Base-by-base conservation (phyloP, 2,329 filamentous ascomycete species). In the Penicillium oxalicum region DNA sequence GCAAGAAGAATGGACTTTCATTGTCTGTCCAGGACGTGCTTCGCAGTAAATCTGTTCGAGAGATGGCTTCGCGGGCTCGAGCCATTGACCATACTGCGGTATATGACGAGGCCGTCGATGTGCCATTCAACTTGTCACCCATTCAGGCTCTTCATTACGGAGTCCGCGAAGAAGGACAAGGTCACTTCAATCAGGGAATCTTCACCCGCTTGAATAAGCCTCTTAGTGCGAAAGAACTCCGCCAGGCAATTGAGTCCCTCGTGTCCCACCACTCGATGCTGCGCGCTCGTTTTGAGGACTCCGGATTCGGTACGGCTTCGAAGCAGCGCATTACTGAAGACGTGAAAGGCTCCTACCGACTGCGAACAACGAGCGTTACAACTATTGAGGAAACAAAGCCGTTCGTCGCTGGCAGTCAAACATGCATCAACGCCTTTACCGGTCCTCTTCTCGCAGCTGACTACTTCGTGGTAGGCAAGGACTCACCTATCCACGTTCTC, bases 21-120 rank as follows among this genome's bases (percentile, higher is more conserved):
- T 59, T 77, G 25, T 73, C 68, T 9, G 73, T 77, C 9, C 74
- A 76, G 52, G 72, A 76, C 25, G 68, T 77, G 3, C 61, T 77
- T 29, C 72, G 69, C 12, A 72, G 71, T 59, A 74, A 71, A 49
- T 77, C 74, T 1, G 73, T 77, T 33, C 58, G 53, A 25, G 65
- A 69, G 9, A 49, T 72, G 35, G 65, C 68, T 4, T 54, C 54
- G 1, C 62, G 58, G 9, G 64, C 60, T 4, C 67, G 62, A 32
- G 50, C 60, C 9, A 61, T 67, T 33, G 54, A 58, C n/a, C 56
- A 55, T 40, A 62, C 64, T 33, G 56, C 58, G 4, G 61, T 65
- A 28, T 72, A 70, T 33, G 55, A 69, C 38, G 65, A 70, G 44
- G 51, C 47, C 7, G 45, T 63, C 2, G 60, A 67, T 9, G 49